phyloP scores from a whole-genome alignment of 768 basidiomycete genomes.

The Lentinula detonsa region DNA sequence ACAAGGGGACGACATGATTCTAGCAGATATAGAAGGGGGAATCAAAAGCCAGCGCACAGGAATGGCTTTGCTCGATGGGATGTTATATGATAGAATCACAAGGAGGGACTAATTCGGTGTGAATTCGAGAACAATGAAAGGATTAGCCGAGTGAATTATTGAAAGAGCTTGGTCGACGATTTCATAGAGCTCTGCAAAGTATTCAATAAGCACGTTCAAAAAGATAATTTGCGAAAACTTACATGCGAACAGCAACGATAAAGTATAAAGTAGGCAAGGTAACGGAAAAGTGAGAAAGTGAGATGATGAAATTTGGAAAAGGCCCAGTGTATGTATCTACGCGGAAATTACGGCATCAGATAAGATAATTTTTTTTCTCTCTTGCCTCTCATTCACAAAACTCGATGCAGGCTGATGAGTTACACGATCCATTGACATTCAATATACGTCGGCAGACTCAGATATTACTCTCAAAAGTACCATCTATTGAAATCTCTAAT shows the following conservation, averaged over 20 bases:
- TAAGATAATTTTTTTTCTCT: background rate
- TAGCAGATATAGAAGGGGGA: background rate
- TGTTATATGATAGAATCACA: background rate
- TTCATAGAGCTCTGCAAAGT: background rate
- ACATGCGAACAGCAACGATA: background rate
- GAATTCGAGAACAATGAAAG: background rate
- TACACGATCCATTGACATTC: slow-evolving; percentile 54
- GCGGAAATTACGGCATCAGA: background rate
- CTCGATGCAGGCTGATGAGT: background rate
- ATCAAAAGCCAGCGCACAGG: background rate
- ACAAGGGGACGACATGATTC: background rate
- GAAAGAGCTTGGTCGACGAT: background rate
- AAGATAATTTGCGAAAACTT: background rate
- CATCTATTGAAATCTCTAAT: slow-evolving; percentile 30
- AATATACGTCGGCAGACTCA: slow-evolving; percentile 51
- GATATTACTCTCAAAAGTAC: slow-evolving; percentile 36
- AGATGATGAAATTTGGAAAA: background rate
- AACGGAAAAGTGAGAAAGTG: too few species aligned
- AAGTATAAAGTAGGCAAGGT: background rate
- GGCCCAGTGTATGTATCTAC: background rate
- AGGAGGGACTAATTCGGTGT: background rate
- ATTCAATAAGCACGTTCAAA: background rate
- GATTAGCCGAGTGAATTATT: background rate
- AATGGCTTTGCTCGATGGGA: background rate
- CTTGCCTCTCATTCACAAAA: background rate